phyloP scores from a whole-genome alignment of 352 stramenopile species.

The Phytophthora cajani region DNA sequence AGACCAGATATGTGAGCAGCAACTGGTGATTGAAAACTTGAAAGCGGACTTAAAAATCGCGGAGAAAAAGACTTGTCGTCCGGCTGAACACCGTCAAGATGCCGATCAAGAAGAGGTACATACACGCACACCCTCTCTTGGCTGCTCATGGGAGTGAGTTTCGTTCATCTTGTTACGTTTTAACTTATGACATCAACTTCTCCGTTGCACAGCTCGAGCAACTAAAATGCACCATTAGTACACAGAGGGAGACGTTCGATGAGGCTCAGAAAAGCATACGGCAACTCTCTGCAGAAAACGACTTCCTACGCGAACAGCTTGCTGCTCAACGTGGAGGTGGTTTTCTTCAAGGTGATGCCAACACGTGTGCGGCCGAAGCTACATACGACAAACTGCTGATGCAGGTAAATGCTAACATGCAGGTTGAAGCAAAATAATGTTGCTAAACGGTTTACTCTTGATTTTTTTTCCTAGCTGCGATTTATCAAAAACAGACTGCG shows the following conservation, averaged over 20 bases:
- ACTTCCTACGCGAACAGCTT: conserved; percentile 26
- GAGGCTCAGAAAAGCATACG: conserved; percentile 18
- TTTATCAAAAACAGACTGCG: conserved; percentile 35
- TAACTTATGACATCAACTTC: neutral
- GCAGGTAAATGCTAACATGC: conserved; percentile 20
- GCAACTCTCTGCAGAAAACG: conserved; percentile 24
- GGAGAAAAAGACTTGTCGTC: conserved; percentile 17
- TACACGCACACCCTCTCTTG: no score
- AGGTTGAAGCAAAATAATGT: neutral
- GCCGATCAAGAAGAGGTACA: conserved; percentile 49
- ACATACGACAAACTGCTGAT: conserved; percentile 25
- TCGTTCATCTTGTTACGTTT: neutral
- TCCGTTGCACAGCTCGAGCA: conserved; percentile 24
- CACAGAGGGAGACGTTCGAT: conserved; percentile 17
- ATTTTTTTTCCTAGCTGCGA: conserved; percentile 24
- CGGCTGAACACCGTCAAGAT: conserved; percentile 23
- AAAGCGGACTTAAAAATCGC: conserved; percentile 47
- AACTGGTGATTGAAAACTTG: conserved; percentile 65
- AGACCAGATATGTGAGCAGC: conserved; percentile 68
- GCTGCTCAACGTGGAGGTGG: conserved; percentile 6
- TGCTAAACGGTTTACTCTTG: neutral
- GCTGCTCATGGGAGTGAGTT: no score
- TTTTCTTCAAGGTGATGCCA: neutral
- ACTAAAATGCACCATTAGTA: conserved; percentile 27
- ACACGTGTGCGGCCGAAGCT: conserved; percentile 16